Evolutionary conservation across 352 stramenopile species (phyloP).

Genomic region (Phytophthora niederhauseri): DNA sequence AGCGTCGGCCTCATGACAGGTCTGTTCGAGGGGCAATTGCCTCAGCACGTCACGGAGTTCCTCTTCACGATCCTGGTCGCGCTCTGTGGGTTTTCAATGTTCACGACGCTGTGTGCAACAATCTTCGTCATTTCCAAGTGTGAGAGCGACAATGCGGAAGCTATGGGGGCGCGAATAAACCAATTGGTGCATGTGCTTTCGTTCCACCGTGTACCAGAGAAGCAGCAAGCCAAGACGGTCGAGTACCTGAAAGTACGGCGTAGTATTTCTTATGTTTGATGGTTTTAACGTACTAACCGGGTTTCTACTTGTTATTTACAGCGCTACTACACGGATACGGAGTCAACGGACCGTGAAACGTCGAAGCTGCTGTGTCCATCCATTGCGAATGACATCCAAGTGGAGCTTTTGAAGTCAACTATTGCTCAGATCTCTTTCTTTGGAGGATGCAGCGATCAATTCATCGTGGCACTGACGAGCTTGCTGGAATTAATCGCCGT

Average conservation of each 20-base stretch:
- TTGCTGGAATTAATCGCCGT: conserved; percentile 60
- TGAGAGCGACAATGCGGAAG: conserved; percentile 57
- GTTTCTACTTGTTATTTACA: conserved; percentile 18
- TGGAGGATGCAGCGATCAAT: conserved; percentile 49
- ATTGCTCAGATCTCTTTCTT: conserved; percentile 59
- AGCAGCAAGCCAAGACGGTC: conserved; percentile 53
- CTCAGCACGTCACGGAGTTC: conserved; percentile 45
- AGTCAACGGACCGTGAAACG: conserved; percentile 67
- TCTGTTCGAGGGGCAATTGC: conserved; percentile 65
- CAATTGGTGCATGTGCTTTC: conserved; percentile 66
- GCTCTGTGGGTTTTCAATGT: conserved; percentile 61
- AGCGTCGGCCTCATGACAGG: conserved; percentile 60
- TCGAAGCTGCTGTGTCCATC: conserved; percentile 69
- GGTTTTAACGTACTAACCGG: too few species aligned
- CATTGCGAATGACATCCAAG: conserved; percentile 69
- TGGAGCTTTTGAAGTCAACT: conserved; percentile 58
- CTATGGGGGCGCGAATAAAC: conserved; percentile 61
- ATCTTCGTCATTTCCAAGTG: conserved; percentile 81
- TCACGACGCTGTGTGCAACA: conserved; percentile 66
- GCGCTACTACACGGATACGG: conserved; percentile 59
- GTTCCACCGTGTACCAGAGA: conserved; percentile 60
- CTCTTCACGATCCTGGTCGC: conserved; percentile 62
- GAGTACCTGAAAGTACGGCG: conserved; percentile 46
- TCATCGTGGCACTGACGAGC: conserved; percentile 60
- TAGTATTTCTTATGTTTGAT: not conserved